Base-by-base conservation (phyloP, 352 stramenopile species). In the Pythium inflatum region DNA sequence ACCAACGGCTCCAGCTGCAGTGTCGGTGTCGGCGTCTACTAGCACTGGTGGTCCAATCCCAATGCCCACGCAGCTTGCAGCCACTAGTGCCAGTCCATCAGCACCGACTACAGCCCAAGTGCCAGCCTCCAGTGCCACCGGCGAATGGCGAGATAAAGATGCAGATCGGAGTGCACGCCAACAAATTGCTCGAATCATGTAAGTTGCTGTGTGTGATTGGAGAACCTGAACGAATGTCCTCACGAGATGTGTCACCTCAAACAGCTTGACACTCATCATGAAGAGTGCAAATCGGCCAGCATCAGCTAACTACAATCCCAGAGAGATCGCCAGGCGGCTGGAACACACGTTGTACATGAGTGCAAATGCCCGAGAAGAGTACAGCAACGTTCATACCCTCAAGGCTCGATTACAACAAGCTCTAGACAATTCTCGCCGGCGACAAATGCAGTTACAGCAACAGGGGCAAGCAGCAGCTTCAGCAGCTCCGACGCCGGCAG, bases 101-200 rank as follows among this genome's bases (percentile, higher is more conserved):
- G 48, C 49, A 36, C 24, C 22, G n/a, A 49, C 43, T 24, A 33
- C 18, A 43, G 53, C 22, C 16, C 49, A 24, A 31, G 66, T 68
- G 28, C 30, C 68, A 14, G 80, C 71, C 14, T 48, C 71, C 12
- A 64, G 66, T 53, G 60, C 48, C 2, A 31, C 69, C 33, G 71
- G 74, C 30, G 88, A 96, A 75, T 96, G 88, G 88, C 81, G 88
- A 69, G 85, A 96, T 62, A 96, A 96, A 71, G 88, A 94, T 49
- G 81, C 85, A 5, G 88, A 96, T 58, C 71, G 88, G 66, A 84
- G 78, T 51, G 87, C 88, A 2, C 74, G 88, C 16, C 88, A 96
- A 57, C 88, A 96, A 72, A 94, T 96, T 75, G 88, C 88, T 55
- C 80, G 87, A 68, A 94, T 96, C 77, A 96, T 96, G 88, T 96